Evolutionary conservation across 805 yeast species (phyloP).

Genomic region (Metschnikowia dekortorum): DNA sequence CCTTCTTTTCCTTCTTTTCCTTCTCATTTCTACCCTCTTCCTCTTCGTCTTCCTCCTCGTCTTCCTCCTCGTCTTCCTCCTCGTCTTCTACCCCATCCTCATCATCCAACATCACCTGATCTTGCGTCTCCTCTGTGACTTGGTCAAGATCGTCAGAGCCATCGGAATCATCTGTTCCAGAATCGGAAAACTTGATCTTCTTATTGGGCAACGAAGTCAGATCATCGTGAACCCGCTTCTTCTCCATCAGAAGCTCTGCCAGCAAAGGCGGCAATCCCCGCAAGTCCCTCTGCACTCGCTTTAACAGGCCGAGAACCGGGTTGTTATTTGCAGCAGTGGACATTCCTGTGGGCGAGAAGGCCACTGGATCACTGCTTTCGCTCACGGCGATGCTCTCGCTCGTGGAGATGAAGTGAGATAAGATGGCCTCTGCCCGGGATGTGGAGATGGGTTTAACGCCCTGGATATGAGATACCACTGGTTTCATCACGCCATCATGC

Average conservation of each 20-base stretch:
- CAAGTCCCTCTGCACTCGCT: slow-evolving; percentile 70
- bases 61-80: neutral
- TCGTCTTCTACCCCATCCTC: neutral
- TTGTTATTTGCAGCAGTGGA: slow-evolving; percentile 28
- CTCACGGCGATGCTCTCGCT: slow-evolving; percentile 35
- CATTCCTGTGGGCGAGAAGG: slow-evolving; percentile 25
- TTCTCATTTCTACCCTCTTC: neutral
- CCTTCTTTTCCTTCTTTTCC: slow-evolving; percentile 10
- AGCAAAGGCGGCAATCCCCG: slow-evolving; percentile 71
- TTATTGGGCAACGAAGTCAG: slow-evolving; percentile 17
- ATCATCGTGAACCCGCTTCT: slow-evolving; percentile 7
- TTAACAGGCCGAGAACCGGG: slow-evolving; percentile 56
- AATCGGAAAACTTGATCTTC: slow-evolving; percentile 20
- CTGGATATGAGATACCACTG: slow-evolving; percentile 38
- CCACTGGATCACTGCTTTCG: slow-evolving; percentile 21
- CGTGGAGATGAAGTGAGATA: slow-evolving; percentile 40
- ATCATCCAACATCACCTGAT: slow-evolving; percentile 2
- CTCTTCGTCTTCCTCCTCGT: neutral
- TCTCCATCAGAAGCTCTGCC: slow-evolving; percentile 17
- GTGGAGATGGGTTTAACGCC: slow-evolving; percentile 27
- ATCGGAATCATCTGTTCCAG: slow-evolving; percentile 5
- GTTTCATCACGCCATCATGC: slow-evolving; percentile 45
- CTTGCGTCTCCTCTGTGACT: slow-evolving; percentile 3
- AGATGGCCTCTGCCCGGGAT: slow-evolving; percentile 42
- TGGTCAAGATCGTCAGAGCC: neutral